Conservation (phyloP, 2,329 filamentous ascomycete species). For the Drechslerella stenobrocha region DNA sequence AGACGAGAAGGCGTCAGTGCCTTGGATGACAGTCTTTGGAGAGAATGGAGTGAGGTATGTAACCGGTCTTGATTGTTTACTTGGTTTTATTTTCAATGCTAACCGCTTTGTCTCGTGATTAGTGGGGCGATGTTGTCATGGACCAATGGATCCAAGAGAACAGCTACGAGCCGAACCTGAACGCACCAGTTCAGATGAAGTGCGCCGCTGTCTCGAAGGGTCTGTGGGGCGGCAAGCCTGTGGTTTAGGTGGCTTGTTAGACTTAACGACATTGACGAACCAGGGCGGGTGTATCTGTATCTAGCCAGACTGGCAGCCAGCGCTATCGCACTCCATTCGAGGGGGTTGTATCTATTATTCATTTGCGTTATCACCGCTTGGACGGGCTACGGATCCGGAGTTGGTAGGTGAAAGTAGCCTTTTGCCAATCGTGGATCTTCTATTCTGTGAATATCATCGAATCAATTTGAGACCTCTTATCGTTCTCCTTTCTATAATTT, state of each 20-base stretch:
- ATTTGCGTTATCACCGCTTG: not conserved
- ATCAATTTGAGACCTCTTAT: slow-evolving; percentile 1
- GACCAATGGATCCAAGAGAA: slow-evolving; percentile 46
- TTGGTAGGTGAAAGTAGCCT: slow-evolving; percentile 2
- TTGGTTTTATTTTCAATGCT: slow-evolving; percentile 1
- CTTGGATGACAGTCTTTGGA: slow-evolving; percentile 34
- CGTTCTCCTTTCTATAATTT: not conserved
- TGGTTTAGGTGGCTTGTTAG: not conserved
- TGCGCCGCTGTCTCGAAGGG: slow-evolving; percentile 17
- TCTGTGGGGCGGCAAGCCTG: slow-evolving; percentile 26
- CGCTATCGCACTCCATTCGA: not conserved
- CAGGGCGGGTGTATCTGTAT: not conserved
- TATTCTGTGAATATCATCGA: not conserved
- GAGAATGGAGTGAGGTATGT: slow-evolving; percentile 48
- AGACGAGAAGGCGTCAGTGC: slow-evolving; percentile 65
- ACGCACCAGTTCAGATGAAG: slow-evolving; percentile 32
- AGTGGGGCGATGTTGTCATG: slow-evolving; percentile 48
- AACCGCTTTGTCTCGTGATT: slow-evolving; percentile 24
- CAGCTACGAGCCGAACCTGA: slow-evolving; percentile 40
- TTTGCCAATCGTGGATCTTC: not conserved
- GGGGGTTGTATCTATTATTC: not conserved
- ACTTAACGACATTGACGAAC: not conserved
- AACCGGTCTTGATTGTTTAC: not conserved
- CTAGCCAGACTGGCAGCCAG: not conserved
- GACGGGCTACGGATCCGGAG: not conserved